Evolutionary conservation across 441 rosid species (phyloP).

Genomic region (Geranium incanum): DNA sequence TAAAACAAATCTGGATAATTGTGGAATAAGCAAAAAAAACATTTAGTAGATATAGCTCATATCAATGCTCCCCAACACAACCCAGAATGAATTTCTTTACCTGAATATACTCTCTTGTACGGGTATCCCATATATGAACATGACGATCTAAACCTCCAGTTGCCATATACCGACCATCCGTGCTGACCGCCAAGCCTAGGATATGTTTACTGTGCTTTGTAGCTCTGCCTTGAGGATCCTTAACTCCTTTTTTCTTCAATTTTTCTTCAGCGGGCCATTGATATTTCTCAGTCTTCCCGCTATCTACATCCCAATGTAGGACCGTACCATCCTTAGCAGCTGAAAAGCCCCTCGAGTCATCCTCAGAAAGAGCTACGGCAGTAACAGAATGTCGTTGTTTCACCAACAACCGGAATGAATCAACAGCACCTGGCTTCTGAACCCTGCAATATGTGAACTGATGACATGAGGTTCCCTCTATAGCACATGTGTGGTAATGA

Average conservation of each 20-base stretch:
- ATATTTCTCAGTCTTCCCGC: constrained; percentile 59
- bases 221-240: constrained; percentile 54
- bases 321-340: constrained; percentile 86
- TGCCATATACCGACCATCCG: constrained; percentile 90
- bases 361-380: constrained; percentile 72
- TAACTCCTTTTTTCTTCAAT: constrained; percentile 66
- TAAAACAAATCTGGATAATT: not conserved
- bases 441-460: constrained; percentile 40
- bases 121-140: constrained; percentile 92
- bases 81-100: constrained; percentile 27
- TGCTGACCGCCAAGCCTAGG: constrained; percentile 76
- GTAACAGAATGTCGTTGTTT: constrained; percentile 83
- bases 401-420: constrained; percentile 43
- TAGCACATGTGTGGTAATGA: constrained; percentile 20
- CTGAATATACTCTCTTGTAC: constrained; percentile 76
- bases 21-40: not conserved
- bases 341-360: constrained; percentile 76
- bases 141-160: constrained; percentile 91
- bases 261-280: constrained; percentile 72
- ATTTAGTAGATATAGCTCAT: not conserved
- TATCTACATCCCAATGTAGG: constrained; percentile 75
- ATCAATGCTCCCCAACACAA: not conserved
- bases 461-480: not conserved
- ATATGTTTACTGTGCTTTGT: constrained; percentile 68
- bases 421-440: constrained; percentile 46